These are phyloP conservation scores for Zygosaccharomyces kombuchaensis DNA, from an alignment of 805 yeast genomes.

Conservation along the genomic window DNA sequence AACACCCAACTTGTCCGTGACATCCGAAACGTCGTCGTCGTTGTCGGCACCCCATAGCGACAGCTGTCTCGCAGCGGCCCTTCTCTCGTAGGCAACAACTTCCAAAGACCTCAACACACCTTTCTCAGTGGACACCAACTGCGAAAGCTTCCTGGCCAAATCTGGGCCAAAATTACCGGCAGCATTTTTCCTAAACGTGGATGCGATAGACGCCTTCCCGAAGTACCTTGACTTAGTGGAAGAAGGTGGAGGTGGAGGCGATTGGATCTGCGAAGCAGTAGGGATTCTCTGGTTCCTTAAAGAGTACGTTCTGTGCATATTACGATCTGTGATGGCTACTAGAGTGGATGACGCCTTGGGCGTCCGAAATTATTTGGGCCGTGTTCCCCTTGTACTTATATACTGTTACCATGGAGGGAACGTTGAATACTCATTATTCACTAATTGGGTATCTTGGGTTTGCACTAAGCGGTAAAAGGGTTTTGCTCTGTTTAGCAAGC, in stretches of 20 bases:
- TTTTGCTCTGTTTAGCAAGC: conserved; percentile 9
- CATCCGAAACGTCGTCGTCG: conserved; percentile 95
- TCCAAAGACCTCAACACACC: conserved; percentile 92
- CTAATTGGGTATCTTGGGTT: conserved; percentile 1
- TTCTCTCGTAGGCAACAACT: conserved; percentile 87
- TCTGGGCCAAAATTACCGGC: conserved; percentile 96
- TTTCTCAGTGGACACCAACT: conserved; percentile 93
- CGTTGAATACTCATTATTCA: not conserved
- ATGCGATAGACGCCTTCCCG: conserved; percentile 67
- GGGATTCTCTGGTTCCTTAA: conserved; percentile 76
- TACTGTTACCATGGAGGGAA: not conserved
- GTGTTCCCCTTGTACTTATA: conserved; percentile 4
- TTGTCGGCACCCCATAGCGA: conserved; percentile 97
- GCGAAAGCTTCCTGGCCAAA: conserved; percentile 84
- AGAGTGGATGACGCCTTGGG: not conserved
- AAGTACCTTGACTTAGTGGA: conserved; percentile 69
- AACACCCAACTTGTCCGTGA: conserved; percentile 96
- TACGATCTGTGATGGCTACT: not conserved
- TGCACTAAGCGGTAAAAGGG: conserved; percentile 4
- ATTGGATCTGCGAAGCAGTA: conserved; percentile 72
- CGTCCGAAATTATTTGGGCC: not conserved
- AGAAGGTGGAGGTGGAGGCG: conserved; percentile 79
- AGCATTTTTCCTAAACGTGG: conserved; percentile 69
- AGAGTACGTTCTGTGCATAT: conserved; percentile 82
- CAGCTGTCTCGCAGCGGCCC: conserved; percentile 94